Base-by-base conservation (phyloP, 1,139 yeast species). In the Magnusiomyces sp. region DNA sequence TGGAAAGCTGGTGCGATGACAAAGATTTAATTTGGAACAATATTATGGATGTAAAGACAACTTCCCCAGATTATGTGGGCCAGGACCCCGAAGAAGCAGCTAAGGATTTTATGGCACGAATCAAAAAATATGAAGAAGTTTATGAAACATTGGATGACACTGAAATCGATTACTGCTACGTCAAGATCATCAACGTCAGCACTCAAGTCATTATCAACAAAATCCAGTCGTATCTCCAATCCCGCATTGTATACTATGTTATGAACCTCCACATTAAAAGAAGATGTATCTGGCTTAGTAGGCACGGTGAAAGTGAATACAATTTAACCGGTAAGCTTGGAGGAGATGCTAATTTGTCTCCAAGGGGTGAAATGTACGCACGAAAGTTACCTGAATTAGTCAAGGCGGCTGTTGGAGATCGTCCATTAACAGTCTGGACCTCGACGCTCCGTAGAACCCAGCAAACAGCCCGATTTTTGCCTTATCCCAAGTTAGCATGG, bases 191-290 rank as follows among this genome's bases (percentile, higher is more conserved):
- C 62, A 88, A 90, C 63, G 94, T 88, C 49, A 86, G 88, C 56
- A 76, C 90, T 46, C 95, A 89, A 64, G 89, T 92, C 37, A 80
- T 92, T 50, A 80, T 92, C 62, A 92, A 92, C 68, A 76, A 81
- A 56, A 89, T 92, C 58, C 90, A 87, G 65, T 81, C 92, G 36
- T 92, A 92, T 63, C 73, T 92, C 61, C 95, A 92, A 66, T 83
- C 95, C 54, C 79, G 97, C 58, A 90, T 92, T 56, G 97, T 90
- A 19, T 92, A 90, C 68, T 92, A 89, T 64, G 88, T 92, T 45
- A 90, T 92, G 96, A 92, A 92, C 62, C 72, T 92, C 59, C 97
- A 90, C 67, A 87, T 89, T 58, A 87, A 87, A 64, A 95, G 96
- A 34, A 77, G 97, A 58, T 77, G 83, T 56, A 89, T 92, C 55